These are phyloP conservation scores for Aspergillus sp. DNA, from an alignment of 2,329 filamentous ascomycete species.

Conservation along the genomic window DNA sequence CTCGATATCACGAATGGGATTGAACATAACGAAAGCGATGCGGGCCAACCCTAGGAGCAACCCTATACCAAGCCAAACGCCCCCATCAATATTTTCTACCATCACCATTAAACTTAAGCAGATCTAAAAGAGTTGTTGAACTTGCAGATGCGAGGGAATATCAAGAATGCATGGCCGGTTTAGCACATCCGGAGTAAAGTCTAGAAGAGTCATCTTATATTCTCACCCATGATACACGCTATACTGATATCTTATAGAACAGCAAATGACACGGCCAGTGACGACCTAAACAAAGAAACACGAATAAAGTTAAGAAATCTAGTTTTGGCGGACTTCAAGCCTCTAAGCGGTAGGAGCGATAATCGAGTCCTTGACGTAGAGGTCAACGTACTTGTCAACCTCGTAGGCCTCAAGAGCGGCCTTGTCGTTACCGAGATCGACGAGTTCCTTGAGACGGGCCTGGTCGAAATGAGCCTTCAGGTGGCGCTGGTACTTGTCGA, in stretches of 20 bases:
- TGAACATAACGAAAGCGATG: no score
- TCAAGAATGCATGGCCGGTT: no score
- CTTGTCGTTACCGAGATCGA: slow-evolving; percentile 76
- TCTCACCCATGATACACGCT: slow-evolving; percentile 7
- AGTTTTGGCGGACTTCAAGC: slow-evolving; percentile 12
- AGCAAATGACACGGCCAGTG: not conserved
- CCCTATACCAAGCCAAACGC: no score
- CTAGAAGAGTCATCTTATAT: not conserved
- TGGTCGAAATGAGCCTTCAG: slow-evolving; percentile 80
- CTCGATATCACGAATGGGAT: no score
- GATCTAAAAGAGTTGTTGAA: no score
- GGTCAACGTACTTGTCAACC: slow-evolving; percentile 91
- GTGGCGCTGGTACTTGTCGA: slow-evolving; percentile 95
- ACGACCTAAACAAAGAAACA: not conserved
- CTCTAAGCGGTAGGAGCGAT: slow-evolving; percentile 31
- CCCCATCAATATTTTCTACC: no score
- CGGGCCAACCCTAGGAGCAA: no score
- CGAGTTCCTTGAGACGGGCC: slow-evolving; percentile 77
- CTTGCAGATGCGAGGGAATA: no score
- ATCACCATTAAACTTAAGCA: no score
- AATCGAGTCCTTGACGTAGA: slow-evolving; percentile 68
- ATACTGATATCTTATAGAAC: slow-evolving; percentile 3
- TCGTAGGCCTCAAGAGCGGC: slow-evolving; percentile 77
- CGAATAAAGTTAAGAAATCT: slow-evolving; percentile 7
- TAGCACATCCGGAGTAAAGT: no score